Evolutionary conservation across 768 basidiomycete genomes (phyloP), one percentile per base, ranked within the genome.

Genomic region (Serpula lacrymans): DNA sequence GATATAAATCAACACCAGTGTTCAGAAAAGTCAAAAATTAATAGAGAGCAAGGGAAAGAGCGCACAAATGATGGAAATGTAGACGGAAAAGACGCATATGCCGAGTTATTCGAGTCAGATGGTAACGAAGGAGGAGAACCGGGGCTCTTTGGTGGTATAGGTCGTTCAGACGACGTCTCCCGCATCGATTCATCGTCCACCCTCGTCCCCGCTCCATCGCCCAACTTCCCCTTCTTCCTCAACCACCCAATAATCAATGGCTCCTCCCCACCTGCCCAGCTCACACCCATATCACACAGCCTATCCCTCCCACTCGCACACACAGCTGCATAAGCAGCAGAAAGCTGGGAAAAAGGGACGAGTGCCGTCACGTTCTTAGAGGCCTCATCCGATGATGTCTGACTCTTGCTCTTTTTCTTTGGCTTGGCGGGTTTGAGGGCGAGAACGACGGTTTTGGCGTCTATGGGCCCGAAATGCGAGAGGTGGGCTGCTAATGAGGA

Each of bases 241-340:
- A 90, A 59, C 84, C 84, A 88, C 7, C 63, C 73, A 34, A 90
- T 60, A 44, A 88, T 77, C 31, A 70, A 76, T 2, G 89, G 89
- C 49, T 90, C 88, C 12, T 51, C 49, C 50, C 82, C 82, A 30
- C 73, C 82, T 12, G 79, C 80, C 88, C 89, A 92, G 0, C 69
- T 62, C 0, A 88, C 71, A 34, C 88, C 85, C 36, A 91, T 69
- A 12, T 76, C 79, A 75, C 80, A 32, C 65, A 63, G 42, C 77
- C 77, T 37, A 61, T 68, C 31, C 63, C 63, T 13, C 69, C 75
- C 43, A 64, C 79, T 18, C 75, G 81, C 62, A 48, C 80, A 80
- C 1, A 90, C 82, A 2, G 79, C 84, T 3, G 79, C 83, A 53
- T 88, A 87, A 3, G 89, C 88, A 29, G 84, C 77, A 1, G 80